phyloP scores from a whole-genome alignment of 495 filamentous ascomycete species.

The Penicillium herquei region DNA sequence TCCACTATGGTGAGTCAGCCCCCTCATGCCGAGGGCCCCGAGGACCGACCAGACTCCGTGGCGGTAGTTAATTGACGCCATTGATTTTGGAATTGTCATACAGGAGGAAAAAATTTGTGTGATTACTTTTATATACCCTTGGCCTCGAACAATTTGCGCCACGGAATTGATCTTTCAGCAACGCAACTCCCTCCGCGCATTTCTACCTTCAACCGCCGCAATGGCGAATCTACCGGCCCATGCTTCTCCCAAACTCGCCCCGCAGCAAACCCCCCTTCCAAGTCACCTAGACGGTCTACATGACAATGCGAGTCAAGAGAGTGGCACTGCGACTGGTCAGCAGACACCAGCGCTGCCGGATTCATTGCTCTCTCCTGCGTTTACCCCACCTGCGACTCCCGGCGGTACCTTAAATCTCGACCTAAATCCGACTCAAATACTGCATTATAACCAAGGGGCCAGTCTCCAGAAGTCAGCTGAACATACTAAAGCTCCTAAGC shows the following conservation, averaged over 20 bases:
- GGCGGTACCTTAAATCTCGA: slow-evolving; percentile 55
- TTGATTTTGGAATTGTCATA: not conserved
- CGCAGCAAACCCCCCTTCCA: slow-evolving; percentile 31
- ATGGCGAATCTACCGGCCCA: slow-evolving; percentile 54
- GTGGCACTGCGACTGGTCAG: slow-evolving; percentile 20
- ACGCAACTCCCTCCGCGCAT: not conserved
- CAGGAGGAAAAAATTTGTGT: not conserved
- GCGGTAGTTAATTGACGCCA: slow-evolving; percentile 18
- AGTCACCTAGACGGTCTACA: slow-evolving; percentile 15
- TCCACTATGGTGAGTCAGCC: slow-evolving; percentile 23
- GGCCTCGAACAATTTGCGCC: not conserved
- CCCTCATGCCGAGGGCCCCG: slow-evolving; percentile 18
- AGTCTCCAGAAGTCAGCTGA: slow-evolving; percentile 32
- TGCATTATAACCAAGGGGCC: slow-evolving; percentile 32
- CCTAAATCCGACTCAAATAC: slow-evolving; percentile 37
- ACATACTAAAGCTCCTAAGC: slow-evolving; percentile 57
- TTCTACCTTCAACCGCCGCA: slow-evolving; percentile 17
- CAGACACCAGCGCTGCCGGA: slow-evolving; percentile 45
- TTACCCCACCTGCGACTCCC: slow-evolving; percentile 74
- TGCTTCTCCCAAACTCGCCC: slow-evolving; percentile 49
- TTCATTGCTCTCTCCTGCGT: slow-evolving; percentile 68
- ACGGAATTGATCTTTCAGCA: not conserved
- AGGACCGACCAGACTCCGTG: not conserved
- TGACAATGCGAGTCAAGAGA: slow-evolving; percentile 23
- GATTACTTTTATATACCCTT: not conserved